phyloP scores from a whole-genome alignment of 768 basidiomycete species.

The Neoboletus magnificus region DNA sequence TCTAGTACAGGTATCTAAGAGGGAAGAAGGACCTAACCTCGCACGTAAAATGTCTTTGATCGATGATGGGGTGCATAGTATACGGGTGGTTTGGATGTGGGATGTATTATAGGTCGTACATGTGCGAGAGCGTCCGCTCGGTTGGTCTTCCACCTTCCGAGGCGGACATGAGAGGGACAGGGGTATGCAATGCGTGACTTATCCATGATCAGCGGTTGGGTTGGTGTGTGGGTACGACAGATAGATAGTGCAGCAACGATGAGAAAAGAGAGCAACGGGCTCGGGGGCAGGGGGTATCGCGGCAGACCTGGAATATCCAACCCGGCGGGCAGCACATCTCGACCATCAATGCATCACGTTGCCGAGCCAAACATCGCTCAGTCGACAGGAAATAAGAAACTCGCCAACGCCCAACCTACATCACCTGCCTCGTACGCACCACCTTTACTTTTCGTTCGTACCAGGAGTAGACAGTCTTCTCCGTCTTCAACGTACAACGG shows the following conservation, averaged over 20 bases:
- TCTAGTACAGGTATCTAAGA: too few species aligned
- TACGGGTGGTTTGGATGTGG: background rate
- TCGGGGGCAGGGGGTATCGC: too few species aligned
- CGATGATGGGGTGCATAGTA: background rate
- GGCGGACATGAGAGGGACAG: background rate
- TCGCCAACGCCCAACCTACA: constrained; percentile 80
- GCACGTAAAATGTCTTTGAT: constrained; percentile 5
- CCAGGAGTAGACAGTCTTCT: constrained; percentile 73
- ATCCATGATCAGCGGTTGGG: background rate
- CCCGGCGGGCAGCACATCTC: background rate
- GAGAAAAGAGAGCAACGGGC: too few species aligned
- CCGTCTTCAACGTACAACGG: constrained; percentile 78
- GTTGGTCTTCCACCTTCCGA: constrained; percentile 9
- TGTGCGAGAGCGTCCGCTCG: background rate
- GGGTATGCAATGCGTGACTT: background rate
- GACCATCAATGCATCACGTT: constrained; percentile 5
- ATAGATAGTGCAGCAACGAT: too few species aligned
- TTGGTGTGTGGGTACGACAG: background rate
- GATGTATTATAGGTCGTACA: constrained; percentile 4
- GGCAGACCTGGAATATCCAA: too few species aligned
- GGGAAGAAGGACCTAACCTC: constrained; percentile 1
- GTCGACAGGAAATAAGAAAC: constrained; percentile 67
- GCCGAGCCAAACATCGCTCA: constrained; percentile 11
- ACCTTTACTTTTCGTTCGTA: constrained; percentile 43
- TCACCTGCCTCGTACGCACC: constrained; percentile 35